Conservation (phyloP, 2,329 filamentous ascomycete genomes). For the Microsporum canis region DNA sequence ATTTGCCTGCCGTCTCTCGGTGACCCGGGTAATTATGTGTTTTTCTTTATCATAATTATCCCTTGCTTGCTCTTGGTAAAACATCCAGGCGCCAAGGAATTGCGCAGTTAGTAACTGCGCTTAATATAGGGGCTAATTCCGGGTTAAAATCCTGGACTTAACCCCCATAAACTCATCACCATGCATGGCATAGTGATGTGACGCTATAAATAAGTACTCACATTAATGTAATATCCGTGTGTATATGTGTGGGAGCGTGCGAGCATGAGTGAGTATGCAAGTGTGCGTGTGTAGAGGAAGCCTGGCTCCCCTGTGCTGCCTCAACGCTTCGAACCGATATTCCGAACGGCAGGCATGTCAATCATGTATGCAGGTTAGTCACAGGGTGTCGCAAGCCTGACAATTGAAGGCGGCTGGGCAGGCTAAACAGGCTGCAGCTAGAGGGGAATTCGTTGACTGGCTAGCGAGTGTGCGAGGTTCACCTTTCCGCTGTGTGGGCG, state of each 20-base stretch:
- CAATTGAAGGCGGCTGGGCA: neutral
- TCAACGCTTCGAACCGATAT: conserved; percentile 2
- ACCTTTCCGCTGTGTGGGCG: neutral
- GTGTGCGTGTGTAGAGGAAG: neutral
- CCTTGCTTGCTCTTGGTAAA: neutral
- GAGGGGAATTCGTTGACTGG: neutral
- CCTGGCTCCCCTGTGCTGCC: neutral
- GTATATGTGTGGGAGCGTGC: neutral
- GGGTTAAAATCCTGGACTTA: neutral
- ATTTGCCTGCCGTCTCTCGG: neutral
- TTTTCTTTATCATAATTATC: neutral
- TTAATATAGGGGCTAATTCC: conserved; percentile 4
- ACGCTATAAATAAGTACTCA: neutral
- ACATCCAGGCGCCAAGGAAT: neutral
- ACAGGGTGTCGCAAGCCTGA: conserved; percentile 2
- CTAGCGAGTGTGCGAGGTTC: neutral
- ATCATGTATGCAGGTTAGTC: neutral
- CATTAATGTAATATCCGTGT: neutral
- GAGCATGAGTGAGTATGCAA: neutral
- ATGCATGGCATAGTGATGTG: neutral
- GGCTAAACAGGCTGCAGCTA: neutral
- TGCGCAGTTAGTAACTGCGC: conserved; percentile 1
- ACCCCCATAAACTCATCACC: neutral
- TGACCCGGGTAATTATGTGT: neutral
- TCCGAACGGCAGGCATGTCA: neutral